Evolutionary conservation across 2,329 filamentous ascomycete species (phyloP).

Genomic region (Teratosphaeriaceae sp.): DNA sequence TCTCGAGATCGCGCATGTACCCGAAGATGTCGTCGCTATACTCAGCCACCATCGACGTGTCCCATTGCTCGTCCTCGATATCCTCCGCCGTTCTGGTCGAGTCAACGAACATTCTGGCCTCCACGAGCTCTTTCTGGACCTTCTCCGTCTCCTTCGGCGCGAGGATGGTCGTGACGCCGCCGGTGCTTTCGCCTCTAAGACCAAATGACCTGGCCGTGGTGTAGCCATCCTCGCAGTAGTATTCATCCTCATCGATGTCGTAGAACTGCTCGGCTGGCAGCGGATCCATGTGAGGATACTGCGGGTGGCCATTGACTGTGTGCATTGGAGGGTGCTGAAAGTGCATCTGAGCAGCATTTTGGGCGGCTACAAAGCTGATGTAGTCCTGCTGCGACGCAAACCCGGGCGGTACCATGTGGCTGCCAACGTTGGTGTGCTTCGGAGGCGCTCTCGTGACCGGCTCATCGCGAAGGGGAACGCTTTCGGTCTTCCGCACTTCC

Average conservation of each 20-base stretch:
- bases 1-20: constrained; percentile 87
- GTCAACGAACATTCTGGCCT: constrained; percentile 61
- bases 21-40: constrained; percentile 94
- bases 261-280: constrained; percentile 13
- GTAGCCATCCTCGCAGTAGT: constrained; percentile 62
- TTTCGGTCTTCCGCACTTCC: constrained; percentile 21
- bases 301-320: not conserved
- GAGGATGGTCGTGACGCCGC: constrained; percentile 57
- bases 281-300: constrained; percentile 6
- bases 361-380: constrained; percentile 6
- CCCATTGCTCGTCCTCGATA: constrained; percentile 81
- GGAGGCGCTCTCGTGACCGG: constrained; percentile 10
- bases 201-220: constrained; percentile 73
- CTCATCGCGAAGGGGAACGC: constrained; percentile 23
- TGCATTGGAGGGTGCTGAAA: constrained; percentile 5
- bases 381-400: constrained; percentile 12
- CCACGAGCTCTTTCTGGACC: constrained; percentile 65
- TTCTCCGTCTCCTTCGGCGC: constrained; percentile 63
- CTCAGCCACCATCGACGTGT: constrained; percentile 96
- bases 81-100: constrained; percentile 62
- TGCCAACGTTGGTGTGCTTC: not conserved
- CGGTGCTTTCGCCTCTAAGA: constrained; percentile 62
- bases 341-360: constrained; percentile 5
- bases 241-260: constrained; percentile 60
- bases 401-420: constrained; percentile 4